Evolutionary conservation across 2,329 filamentous ascomycete species (phyloP).

Genomic region (Nigrospora sphaerica): DNA sequence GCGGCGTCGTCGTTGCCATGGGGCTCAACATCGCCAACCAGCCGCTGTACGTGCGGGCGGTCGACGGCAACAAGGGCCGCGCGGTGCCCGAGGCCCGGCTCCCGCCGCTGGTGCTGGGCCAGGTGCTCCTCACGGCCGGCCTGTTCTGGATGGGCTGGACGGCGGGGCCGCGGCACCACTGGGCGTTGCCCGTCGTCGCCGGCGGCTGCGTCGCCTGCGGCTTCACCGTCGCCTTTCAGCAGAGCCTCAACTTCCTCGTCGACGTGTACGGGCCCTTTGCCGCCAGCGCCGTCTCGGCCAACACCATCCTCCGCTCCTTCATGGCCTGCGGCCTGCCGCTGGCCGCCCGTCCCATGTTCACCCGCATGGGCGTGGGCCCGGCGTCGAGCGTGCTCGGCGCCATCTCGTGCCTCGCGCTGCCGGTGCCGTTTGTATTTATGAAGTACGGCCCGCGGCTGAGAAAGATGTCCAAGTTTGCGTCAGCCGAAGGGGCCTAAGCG

Average conservation of each 20-base stretch:
- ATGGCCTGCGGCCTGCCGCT: not conserved
- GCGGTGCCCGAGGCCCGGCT: constrained; percentile 1
- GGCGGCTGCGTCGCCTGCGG: constrained; percentile 4
- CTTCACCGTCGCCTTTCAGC: constrained; percentile 4
- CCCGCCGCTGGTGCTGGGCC: not conserved
- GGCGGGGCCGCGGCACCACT: not conserved
- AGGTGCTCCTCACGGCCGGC: not conserved
- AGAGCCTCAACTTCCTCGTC: constrained; percentile 1
- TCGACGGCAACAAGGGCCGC: not conserved
- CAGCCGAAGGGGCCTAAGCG: not conserved
- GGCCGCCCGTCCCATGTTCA: not conserved
- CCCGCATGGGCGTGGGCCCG: not conserved
- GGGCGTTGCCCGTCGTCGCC: not conserved
- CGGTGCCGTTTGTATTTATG: not conserved
- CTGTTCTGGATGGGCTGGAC: constrained; percentile 4
- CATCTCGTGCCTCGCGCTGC: not conserved
- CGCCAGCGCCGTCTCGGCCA: not conserved
- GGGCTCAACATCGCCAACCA: constrained; percentile 1
- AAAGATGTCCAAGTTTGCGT: not conserved
- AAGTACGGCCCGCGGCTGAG: not conserved
- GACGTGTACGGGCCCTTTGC: not conserved
- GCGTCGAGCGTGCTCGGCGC: not conserved
- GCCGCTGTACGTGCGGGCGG: constrained; percentile 16
- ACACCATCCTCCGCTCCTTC: not conserved
- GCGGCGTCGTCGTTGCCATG: constrained; percentile 26